A percentile compares a stretch with the other conserved stretches of the same genome.
Evolutionary conservation across 331 rosid species (phyloP).

Genomic region (Prunus yedoensis): DNA sequence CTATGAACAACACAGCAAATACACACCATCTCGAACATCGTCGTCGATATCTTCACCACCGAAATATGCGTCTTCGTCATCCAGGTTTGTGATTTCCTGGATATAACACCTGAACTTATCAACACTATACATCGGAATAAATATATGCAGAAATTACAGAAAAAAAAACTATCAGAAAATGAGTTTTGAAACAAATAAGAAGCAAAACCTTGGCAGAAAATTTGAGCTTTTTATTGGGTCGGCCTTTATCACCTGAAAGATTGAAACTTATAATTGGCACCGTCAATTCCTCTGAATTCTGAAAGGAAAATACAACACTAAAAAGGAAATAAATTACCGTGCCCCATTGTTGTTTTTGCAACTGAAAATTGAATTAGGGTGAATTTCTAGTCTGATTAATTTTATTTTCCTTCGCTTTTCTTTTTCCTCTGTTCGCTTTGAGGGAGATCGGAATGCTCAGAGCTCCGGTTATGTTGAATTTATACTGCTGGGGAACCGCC

Average conservation of each 20-base stretch:
- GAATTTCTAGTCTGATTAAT: not conserved
- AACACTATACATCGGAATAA: not conserved
- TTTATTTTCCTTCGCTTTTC: no score
- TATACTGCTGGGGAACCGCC: not conserved
- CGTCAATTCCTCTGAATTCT: not conserved
- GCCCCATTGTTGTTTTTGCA: constrained; percentile 22
- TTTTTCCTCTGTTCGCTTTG: not conserved
- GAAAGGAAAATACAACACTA: not conserved
- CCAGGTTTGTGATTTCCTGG: constrained; percentile 53
- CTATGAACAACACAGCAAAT: not conserved
- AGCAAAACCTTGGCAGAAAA: constrained; percentile 47
- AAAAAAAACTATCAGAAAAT: not conserved
- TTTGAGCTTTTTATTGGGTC: constrained; percentile 66
- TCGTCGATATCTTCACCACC: constrained; percentile 57
- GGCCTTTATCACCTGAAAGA: constrained; percentile 67
- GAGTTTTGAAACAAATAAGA: not conserved
- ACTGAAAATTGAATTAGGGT: no score
- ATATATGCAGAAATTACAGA: no score
- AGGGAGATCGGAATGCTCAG: not conserved
- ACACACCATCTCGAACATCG: constrained; percentile 56
- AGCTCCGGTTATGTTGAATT: not conserved
- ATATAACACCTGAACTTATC: not conserved
- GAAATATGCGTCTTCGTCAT: constrained; percentile 49
- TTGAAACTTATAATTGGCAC: not conserved
- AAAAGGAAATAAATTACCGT: constrained; percentile 14